Percentiles rank a stretch among this genome's conserved stretches.
Evolutionary conservation across 805 yeast species (phyloP).

Genomic region (Myxozyma mucilagina): DNA sequence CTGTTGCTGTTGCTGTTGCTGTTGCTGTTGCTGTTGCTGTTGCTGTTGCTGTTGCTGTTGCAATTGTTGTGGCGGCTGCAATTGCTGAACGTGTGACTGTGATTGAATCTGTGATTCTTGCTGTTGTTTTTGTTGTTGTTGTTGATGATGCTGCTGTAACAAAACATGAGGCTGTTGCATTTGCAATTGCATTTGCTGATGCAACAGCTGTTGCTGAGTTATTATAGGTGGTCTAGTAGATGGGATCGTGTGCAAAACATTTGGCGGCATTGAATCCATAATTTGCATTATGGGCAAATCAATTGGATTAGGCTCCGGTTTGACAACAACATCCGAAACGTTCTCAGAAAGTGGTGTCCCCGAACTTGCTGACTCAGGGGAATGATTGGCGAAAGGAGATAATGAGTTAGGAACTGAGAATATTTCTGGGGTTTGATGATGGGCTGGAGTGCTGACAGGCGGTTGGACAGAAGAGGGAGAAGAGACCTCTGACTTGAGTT

Average conservation of each 20-base stretch:
- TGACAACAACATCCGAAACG: neutral
- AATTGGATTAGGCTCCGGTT: neutral
- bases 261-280: neutral
- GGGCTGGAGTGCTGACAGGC: neutral
- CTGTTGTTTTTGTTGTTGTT: neutral
- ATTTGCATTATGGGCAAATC: neutral
- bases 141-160: neutral
- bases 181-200: neutral
- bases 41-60: conserved; percentile 4
- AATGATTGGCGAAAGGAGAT: neutral
- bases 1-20: neutral
- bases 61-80: neutral
- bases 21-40: neutral
- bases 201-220: neutral
- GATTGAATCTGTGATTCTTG: neutral
- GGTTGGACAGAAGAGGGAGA: neutral
- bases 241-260: neutral
- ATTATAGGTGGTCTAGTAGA: neutral
- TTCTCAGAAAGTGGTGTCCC: neutral
- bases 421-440: neutral
- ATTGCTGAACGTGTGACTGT: neutral
- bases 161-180: neutral
- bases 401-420: neutral
- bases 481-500: conserved; percentile 1
- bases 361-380: neutral